phyloP scores from a whole-genome alignment of 352 stramenopile genomes.

The Pythium folliculosum region DNA sequence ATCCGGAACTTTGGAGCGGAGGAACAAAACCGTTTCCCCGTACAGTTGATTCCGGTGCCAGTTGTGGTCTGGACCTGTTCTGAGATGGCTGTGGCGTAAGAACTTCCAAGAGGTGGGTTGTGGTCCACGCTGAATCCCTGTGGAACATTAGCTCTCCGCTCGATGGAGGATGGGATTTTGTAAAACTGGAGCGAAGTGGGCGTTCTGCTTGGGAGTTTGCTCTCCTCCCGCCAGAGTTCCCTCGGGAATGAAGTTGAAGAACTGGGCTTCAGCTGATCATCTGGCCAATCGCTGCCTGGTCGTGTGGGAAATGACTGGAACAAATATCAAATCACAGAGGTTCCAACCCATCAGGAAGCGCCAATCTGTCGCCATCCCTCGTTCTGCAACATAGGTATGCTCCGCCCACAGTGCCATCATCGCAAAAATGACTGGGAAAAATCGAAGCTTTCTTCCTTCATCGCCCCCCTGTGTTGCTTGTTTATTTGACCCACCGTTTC shows the following conservation, averaged over 20 bases:
- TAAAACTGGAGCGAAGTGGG: background rate
- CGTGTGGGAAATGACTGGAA: background rate
- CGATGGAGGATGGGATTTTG: background rate
- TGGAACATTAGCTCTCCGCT: too few species aligned
- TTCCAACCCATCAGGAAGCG: slow-evolving; percentile 6
- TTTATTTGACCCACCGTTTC: slow-evolving; percentile 16
- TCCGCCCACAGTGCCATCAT: slow-evolving; percentile 9
- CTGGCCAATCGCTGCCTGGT: slow-evolving; percentile 4
- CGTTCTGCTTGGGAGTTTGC: slow-evolving; percentile 4
- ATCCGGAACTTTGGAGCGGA: too few species aligned
- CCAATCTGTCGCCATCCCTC: background rate
- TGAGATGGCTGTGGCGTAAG: background rate
- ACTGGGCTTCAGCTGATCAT: background rate
- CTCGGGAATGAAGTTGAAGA: slow-evolving; percentile 2
- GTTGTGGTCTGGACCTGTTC: too few species aligned
- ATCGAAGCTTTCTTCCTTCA: background rate
- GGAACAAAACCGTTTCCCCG: too few species aligned
- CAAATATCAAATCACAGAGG: slow-evolving; percentile 17
- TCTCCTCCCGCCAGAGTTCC: background rate
- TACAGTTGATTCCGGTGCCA: too few species aligned
- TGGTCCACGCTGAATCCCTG: too few species aligned
- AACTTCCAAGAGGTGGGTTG: too few species aligned
- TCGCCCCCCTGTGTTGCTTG: background rate
- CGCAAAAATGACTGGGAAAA: too few species aligned
- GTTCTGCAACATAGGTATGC: slow-evolving; percentile 27